Evolutionary conservation across 2,329 filamentous ascomycete genomes (phyloP).

Genomic region (Fusarium sp.): DNA sequence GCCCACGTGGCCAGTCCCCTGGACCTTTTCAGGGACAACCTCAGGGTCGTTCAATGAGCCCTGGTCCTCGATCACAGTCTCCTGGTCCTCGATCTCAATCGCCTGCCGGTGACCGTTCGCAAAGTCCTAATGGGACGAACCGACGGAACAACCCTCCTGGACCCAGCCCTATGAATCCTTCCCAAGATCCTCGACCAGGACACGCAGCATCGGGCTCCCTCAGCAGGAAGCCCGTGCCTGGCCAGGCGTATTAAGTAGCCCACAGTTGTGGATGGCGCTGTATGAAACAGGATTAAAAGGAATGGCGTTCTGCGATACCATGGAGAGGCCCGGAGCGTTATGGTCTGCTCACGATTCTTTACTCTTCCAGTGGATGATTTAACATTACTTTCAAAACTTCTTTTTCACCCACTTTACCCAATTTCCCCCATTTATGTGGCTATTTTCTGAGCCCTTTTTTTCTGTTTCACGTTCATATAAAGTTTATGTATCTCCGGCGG

Average conservation of each 20-base stretch:
- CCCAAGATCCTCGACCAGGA: constrained; percentile 50
- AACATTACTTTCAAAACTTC: constrained; percentile 39
- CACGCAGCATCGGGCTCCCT: constrained; percentile 60
- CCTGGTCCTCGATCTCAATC: constrained; percentile 61
- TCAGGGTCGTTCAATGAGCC: constrained; percentile 23
- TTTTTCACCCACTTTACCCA: constrained; percentile 45
- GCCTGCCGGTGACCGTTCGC: constrained; percentile 50
- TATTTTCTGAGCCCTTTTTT: constrained; percentile 34
- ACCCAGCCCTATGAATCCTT: constrained; percentile 63
- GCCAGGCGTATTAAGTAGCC: constrained; percentile 60
- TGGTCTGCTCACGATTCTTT: constrained; percentile 43
- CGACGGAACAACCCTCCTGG: constrained; percentile 61
- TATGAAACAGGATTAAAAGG: constrained; percentile 46
- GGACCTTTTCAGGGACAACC: constrained; percentile 15
- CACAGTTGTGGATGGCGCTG: constrained; percentile 30
- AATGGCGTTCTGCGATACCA: constrained; percentile 51
- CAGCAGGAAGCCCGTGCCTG: constrained; percentile 69
- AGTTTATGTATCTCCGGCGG: constrained; percentile 43
- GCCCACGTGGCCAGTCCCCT: constrained; percentile 44
- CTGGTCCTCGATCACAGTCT: constrained; percentile 60
- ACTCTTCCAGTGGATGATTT: constrained; percentile 46
- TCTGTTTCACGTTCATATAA: constrained; percentile 46
- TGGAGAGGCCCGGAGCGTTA: constrained; percentile 42
- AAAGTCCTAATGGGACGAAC: constrained; percentile 58
- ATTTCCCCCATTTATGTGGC: constrained; percentile 30